These are phyloP conservation scores for Durotheca rogersii DNA, from an alignment of 495 filamentous ascomycete genomes.

Conservation along the genomic window DNA sequence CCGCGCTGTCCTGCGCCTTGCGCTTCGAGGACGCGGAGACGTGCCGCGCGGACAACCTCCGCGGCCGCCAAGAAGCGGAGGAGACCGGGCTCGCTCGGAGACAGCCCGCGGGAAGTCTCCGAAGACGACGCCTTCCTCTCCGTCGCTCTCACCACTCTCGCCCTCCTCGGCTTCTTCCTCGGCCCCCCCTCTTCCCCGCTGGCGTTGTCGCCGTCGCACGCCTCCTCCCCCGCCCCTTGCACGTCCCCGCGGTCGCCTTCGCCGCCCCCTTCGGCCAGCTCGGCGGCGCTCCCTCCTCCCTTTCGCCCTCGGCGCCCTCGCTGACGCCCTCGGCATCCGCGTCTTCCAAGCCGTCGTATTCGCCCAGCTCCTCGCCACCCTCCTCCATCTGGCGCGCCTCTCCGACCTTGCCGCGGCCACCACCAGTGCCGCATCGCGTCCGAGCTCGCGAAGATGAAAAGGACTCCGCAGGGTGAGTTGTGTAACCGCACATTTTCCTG, in stretches of 20 bases:
- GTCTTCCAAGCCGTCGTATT: slow-evolving; percentile 67
- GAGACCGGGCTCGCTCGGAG: slow-evolving; percentile 17
- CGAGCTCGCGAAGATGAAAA: too few relatives aligned
- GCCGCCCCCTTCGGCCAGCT: slow-evolving; percentile 65
- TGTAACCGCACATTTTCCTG: too few relatives aligned
- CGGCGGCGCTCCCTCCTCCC: slow-evolving; percentile 69
- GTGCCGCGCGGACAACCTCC: slow-evolving; percentile 50
- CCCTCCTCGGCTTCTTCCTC: slow-evolving; percentile 64
- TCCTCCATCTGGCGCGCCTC: slow-evolving; percentile 46
- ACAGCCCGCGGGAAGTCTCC: too few relatives aligned
- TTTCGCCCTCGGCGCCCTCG: slow-evolving; percentile 71
- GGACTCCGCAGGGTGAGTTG: too few relatives aligned
- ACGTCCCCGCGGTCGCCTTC: slow-evolving; percentile 71
- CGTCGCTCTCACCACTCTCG: slow-evolving; percentile 57
- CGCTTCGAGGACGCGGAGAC: slow-evolving; percentile 57
- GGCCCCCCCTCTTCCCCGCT: slow-evolving; percentile 66
- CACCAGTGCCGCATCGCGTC: too few relatives aligned
- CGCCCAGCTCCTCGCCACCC: slow-evolving; percentile 52
- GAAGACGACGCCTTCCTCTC: not conserved
- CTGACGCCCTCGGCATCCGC: slow-evolving; percentile 65
- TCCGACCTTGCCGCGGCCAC: slow-evolving; percentile 17
- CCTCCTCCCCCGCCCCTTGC: slow-evolving; percentile 63
- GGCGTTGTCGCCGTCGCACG: slow-evolving; percentile 65
- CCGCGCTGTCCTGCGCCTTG: slow-evolving; percentile 53
- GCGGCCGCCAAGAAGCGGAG: slow-evolving; percentile 18